Conservation (phyloP, 2,329 filamentous ascomycete species). For the Sphaerostilbella broomeana region DNA sequence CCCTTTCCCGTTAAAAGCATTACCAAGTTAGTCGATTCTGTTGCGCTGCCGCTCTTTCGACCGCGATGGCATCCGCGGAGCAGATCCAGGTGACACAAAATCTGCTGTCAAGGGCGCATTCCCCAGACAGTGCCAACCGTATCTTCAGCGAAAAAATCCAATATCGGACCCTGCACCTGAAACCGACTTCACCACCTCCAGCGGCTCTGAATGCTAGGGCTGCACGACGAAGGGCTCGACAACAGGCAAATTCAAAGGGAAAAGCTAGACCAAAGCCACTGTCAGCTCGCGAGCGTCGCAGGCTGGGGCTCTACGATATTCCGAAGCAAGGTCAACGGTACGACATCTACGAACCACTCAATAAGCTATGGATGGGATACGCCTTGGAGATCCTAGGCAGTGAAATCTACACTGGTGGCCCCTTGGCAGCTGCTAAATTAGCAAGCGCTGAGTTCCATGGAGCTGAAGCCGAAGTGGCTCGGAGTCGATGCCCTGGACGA, state of each 20-base stretch:
- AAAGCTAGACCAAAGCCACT: slow-evolving; percentile 59
- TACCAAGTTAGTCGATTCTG: too few relatives aligned
- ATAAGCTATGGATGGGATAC: slow-evolving; percentile 77
- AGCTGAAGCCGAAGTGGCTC: slow-evolving; percentile 71
- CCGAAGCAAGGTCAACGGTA: slow-evolving; percentile 58
- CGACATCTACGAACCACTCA: slow-evolving; percentile 67
- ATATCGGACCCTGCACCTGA: slow-evolving; percentile 72
- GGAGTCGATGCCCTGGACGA: slow-evolving; percentile 71
- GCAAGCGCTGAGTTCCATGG: slow-evolving; percentile 88
- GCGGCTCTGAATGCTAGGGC: slow-evolving; percentile 49
- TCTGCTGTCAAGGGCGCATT: slow-evolving; percentile 73
- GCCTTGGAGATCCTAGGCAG: slow-evolving; percentile 71
- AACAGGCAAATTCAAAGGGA: slow-evolving; percentile 39
- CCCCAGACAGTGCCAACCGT: slow-evolving; percentile 59
- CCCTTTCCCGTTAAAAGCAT: too few relatives aligned
- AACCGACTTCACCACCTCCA: slow-evolving; percentile 63
- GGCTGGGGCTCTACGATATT: slow-evolving; percentile 66
- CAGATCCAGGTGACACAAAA: slow-evolving; percentile 44
- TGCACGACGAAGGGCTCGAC: slow-evolving; percentile 44
- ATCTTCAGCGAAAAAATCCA: slow-evolving; percentile 80
- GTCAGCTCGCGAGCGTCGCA: slow-evolving; percentile 71
- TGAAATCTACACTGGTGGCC: slow-evolving; percentile 49
- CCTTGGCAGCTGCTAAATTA: slow-evolving; percentile 63
- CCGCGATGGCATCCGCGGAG: slow-evolving; percentile 27
- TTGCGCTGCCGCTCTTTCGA: too few relatives aligned